Evolutionary conservation across 805 yeast species (phyloP).

Genomic region (Yamadazyma insecticola): DNA sequence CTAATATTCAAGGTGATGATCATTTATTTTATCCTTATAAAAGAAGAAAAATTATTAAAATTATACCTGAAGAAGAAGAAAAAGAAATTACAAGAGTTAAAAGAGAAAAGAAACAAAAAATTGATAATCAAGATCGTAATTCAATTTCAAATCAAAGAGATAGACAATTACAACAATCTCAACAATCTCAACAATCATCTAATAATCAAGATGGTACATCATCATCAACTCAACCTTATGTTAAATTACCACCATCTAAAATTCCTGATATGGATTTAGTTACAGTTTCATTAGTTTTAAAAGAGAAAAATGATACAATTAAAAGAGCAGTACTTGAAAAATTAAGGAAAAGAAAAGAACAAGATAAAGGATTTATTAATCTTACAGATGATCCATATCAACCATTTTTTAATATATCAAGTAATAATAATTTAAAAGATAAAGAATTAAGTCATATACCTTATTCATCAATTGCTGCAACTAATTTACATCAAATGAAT

Average conservation of each 20-base stretch:
- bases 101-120: constrained; percentile 18
- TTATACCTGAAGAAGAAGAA: constrained; percentile 35
- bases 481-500: constrained; percentile 61
- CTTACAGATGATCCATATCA: constrained; percentile 81
- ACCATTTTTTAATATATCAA: constrained; percentile 70
- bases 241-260: constrained; percentile 81
- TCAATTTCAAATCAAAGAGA: constrained; percentile 1
- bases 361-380: constrained; percentile 75
- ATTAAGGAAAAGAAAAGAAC: constrained; percentile 64
- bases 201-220: constrained; percentile 11
- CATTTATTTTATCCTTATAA: constrained; percentile 76
- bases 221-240: constrained; percentile 65
- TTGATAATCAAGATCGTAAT: constrained; percentile 14
- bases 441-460: constrained; percentile 65
- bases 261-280: constrained; percentile 89
- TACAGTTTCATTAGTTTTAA: constrained; percentile 70
- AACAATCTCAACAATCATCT: constrained; percentile 8
- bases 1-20: constrained; percentile 79
- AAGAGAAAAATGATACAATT: constrained; percentile 73
- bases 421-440: constrained; percentile 40
- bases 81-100: constrained; percentile 15
- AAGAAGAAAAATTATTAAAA: constrained; percentile 47
- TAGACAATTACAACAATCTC: constrained; percentile 10
- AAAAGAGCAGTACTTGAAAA: constrained; percentile 83
- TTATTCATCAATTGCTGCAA: constrained; percentile 69